These are phyloP conservation scores for Pleurotus tuoliensis DNA, from an alignment of 768 basidiomycete genomes.

Conservation along the genomic window DNA sequence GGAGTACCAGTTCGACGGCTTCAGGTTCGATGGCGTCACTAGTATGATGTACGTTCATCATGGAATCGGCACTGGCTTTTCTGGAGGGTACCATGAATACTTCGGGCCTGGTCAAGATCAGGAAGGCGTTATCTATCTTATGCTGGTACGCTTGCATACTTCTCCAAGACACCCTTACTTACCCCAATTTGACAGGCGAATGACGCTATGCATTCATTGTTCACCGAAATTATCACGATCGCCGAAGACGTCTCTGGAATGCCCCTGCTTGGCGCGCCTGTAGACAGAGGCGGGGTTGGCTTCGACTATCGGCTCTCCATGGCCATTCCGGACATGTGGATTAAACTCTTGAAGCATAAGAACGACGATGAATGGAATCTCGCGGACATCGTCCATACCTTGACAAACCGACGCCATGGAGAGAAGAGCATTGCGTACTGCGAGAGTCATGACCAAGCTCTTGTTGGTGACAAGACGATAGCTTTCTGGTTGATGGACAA, in stretches of 20 bases:
- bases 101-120: conserved; percentile 83
- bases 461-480: conserved; percentile 97
- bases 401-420: conserved; percentile 83
- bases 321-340: conserved; percentile 99
- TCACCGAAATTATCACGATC: conserved; percentile 81
- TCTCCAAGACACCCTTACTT: too few relatives aligned
- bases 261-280: conserved; percentile 87
- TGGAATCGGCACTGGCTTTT: conserved; percentile 96
- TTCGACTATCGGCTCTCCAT: conserved; percentile 98
- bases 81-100: conserved; percentile 97
- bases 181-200: too few relatives aligned
- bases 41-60: conserved; percentile 99
- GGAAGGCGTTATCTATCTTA: conserved; percentile 92
- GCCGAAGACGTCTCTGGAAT: conserved; percentile 99
- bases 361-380: conserved; percentile 87
- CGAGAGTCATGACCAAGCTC: conserved; percentile 96
- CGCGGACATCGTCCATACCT: conserved; percentile 79
- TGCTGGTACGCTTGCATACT: conserved; percentile 69
- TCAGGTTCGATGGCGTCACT: conserved; percentile 98
- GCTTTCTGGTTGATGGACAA: conserved; percentile 99
- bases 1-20: conserved; percentile 94
- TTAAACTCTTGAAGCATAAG: conserved; percentile 95
- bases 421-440: conserved; percentile 93
- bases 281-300: conserved; percentile 81
- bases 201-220: conserved; percentile 78